Evolutionary conservation across 257 asterid species (phyloP).

Genomic region (Primulina eburnea): DNA sequence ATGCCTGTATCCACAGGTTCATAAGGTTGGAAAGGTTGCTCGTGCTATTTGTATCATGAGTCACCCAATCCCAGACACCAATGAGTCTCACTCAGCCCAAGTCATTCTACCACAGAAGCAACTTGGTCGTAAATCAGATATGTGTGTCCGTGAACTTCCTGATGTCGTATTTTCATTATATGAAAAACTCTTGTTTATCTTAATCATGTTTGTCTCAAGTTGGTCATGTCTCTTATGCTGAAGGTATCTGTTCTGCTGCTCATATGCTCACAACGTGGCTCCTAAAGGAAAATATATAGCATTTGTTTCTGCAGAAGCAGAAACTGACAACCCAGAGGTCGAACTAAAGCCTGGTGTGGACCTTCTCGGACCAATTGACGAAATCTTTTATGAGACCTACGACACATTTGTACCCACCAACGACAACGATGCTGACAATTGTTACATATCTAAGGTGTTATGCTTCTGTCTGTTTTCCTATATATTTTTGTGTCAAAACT

Average conservation of each 20-base stretch:
- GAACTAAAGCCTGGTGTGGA: slow-evolving; percentile 93
- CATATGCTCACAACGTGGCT: slow-evolving; percentile 88
- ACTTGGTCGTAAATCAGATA: slow-evolving; percentile 95
- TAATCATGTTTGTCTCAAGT: not conserved
- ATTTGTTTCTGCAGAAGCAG: slow-evolving; percentile 83
- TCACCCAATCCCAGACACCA: slow-evolving; percentile 93
- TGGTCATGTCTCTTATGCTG: slow-evolving; percentile 14
- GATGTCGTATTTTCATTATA: not conserved
- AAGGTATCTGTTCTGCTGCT: slow-evolving; percentile 97
- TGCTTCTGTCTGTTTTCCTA: slow-evolving; percentile 3
- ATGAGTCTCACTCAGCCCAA: slow-evolving; percentile 93
- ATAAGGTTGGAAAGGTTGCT: slow-evolving; percentile 83
- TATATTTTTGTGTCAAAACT: not conserved
- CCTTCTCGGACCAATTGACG: slow-evolving; percentile 87
- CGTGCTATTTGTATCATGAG: slow-evolving; percentile 96
- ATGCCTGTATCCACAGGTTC: slow-evolving; percentile 48
- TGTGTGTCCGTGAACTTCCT: slow-evolving; percentile 46
- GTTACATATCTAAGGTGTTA: slow-evolving; percentile 68
- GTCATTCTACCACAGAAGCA: slow-evolving; percentile 98
- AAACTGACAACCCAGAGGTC: slow-evolving; percentile 78
- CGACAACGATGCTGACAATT: slow-evolving; percentile 48
- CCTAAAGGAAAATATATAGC: slow-evolving; percentile 90
- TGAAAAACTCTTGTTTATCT: too few species aligned
- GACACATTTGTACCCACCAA: slow-evolving; percentile 75
- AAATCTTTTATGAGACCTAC: slow-evolving; percentile 80